Evolutionary conservation across 2,329 filamentous ascomycete genomes (phyloP), one percentile per base, ranked within the genome.

Genomic region (Beauveria scarabaeidicola): DNA sequence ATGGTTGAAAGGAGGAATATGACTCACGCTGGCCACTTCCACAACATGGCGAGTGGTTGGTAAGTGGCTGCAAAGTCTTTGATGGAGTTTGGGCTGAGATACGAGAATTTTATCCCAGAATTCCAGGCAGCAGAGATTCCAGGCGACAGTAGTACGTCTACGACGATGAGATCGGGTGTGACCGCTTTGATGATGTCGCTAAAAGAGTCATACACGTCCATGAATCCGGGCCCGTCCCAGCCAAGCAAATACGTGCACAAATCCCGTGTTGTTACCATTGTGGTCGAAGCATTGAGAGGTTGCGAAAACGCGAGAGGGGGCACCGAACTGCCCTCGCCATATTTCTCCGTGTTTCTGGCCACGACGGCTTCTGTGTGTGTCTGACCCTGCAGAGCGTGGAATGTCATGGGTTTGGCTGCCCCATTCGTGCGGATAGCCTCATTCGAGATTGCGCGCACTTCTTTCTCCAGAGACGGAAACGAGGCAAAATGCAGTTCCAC

Each of bases 401-500:
- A 72, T 15, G 61, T 57, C 17, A 69, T 64, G 1, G 70, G 69
- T 5, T 64, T 61, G 8, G 58, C 51, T 2, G 41, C 25, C 1
- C 63, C 57, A 15, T 51, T n/a, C 2, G 50, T 15, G 17, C 5
- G 27, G 9, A 58, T 52, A 2, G 50, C 64, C 15, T 63, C 46
- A 7, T 64, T 25, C 13, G 58, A 63, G 8, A 66, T 50, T 6
- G 54, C 32, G 9, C 55, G 44, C 4, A 65, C 52, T 3, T 60
- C 40, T 5, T 44, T 46, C 19, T 72, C 68, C 1, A 79, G 66
- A 3, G 67, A 66, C 1, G 65, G 60, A 61, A 76, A 79, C 0
- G 78, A 78, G 3, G 72, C 76, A 27, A 80, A 69, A 60, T 80
- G 77, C 7, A 80, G 65, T 38, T 76, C 69, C 29, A 75, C 69